Evolutionary conservation across 1,284 basidiomycete species (phyloP).

Genomic region (Thecaphora thlaspeos): DNA sequence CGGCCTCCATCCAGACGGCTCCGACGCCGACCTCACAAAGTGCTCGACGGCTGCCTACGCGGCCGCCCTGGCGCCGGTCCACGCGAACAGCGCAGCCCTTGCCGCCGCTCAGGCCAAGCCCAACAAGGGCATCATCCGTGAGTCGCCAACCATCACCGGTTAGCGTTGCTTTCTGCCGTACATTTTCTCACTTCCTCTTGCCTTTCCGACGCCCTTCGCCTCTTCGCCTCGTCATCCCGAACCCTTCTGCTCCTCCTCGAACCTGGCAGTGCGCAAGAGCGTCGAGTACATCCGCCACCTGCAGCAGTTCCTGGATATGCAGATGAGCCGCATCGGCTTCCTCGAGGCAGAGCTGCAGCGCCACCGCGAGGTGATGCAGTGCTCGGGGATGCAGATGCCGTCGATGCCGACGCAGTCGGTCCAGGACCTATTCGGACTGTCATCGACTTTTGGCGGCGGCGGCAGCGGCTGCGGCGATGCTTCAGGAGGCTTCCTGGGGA

Average conservation of each 20-base stretch:
- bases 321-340: slow-evolving; percentile 44
- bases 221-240: too few species aligned
- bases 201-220: too few species aligned
- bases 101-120: slow-evolving; percentile 54
- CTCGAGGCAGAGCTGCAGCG: slow-evolving; percentile 43
- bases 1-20: slow-evolving; percentile 1
- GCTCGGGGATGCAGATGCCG: slow-evolving; percentile 33
- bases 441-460: not conserved
- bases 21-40: slow-evolving; percentile 18
- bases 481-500: not conserved
- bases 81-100: slow-evolving; percentile 39
- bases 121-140: slow-evolving; percentile 55
- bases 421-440: not conserved
- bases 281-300: slow-evolving; percentile 55
- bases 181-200: too few species aligned
- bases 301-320: slow-evolving; percentile 52
- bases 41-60: slow-evolving; percentile 37
- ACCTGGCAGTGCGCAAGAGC: slow-evolving; percentile 37
- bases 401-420: slow-evolving; percentile 2
- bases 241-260: too few species aligned
- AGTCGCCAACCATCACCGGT: slow-evolving; percentile 2
- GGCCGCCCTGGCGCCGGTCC: slow-evolving; percentile 41
- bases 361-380: slow-evolving; percentile 24
- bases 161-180: too few species aligned
- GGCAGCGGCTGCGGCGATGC: too few species aligned